Conservation (phyloP, 768 basidiomycete species). For the Boletus edulis region DNA sequence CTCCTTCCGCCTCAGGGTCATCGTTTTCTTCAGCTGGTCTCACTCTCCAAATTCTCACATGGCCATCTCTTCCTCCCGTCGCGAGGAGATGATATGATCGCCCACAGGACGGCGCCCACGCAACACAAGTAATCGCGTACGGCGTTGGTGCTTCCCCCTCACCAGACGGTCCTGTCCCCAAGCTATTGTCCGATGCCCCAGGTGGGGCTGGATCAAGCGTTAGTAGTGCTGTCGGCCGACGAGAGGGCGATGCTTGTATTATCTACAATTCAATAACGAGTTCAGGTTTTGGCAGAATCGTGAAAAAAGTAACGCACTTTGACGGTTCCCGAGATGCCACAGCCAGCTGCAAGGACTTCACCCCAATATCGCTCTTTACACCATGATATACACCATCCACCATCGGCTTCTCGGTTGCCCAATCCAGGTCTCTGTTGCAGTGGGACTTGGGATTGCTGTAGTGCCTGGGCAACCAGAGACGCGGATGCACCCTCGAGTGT, state of each 20-base stretch:
- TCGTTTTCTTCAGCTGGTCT: slow-evolving; percentile 51
- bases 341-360: slow-evolving; percentile 76
- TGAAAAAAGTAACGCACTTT: slow-evolving; percentile 50
- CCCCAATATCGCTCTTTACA: slow-evolving; percentile 98
- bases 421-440: slow-evolving; percentile 39
- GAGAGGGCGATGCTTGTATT: slow-evolving; percentile 68
- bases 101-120: slow-evolving; percentile 95
- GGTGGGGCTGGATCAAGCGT: slow-evolving; percentile 47
- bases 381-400: slow-evolving; percentile 94
- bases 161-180: slow-evolving; percentile 17
- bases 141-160: slow-evolving; percentile 40
- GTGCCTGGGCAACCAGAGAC: slow-evolving; percentile 61
- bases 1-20: slow-evolving; percentile 43
- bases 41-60: slow-evolving; percentile 87
- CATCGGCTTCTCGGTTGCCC: slow-evolving; percentile 78
- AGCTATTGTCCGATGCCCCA: slow-evolving; percentile 19
- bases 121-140: slow-evolving; percentile 74
- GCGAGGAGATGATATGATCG: slow-evolving; percentile 94
- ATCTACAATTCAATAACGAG: slow-evolving; percentile 43
- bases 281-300: not conserved
- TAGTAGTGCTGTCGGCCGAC: slow-evolving; percentile 63
- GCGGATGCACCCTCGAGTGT: slow-evolving; percentile 54
- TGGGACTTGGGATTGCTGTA: slow-evolving; percentile 48
- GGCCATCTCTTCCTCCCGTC: slow-evolving; percentile 83
- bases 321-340: slow-evolving; percentile 68